Conservation (phyloP, 805 yeast genomes). For the Pichia paraexigua region DNA sequence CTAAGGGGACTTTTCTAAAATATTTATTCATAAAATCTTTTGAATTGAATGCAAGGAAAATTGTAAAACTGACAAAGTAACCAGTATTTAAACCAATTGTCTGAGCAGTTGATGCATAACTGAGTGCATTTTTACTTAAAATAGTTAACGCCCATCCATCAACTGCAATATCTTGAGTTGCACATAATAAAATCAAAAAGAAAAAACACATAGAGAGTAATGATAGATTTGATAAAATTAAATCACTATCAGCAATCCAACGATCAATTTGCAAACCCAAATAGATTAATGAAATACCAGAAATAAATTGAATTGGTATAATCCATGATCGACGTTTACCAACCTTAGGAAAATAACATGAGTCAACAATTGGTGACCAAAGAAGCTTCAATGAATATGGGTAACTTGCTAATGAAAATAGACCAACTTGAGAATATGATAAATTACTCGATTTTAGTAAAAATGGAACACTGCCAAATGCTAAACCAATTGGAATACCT, state of each 20-base stretch:
- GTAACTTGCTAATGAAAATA: conserved; percentile 86
- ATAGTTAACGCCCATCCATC: conserved; percentile 98
- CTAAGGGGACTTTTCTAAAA: conserved; percentile 51
- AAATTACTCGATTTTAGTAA: conserved; percentile 68
- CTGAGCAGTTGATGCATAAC: conserved; percentile 96
- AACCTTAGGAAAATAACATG: conserved; percentile 53
- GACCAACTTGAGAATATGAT: conserved; percentile 81
- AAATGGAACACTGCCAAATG: conserved; percentile 92
- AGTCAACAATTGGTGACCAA: conserved; percentile 97
- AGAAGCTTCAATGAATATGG: conserved; percentile 88
- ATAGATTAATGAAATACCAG: conserved; percentile 56
- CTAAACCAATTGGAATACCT: conserved; percentile 95
- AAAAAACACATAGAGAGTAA: conserved; percentile 67
- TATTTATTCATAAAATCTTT: conserved; percentile 89
- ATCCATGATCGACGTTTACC: conserved; percentile 94
- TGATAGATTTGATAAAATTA: conserved; percentile 38
- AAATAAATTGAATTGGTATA: conserved; percentile 80
- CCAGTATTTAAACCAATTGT: conserved; percentile 93
- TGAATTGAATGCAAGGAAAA: conserved; percentile 83
- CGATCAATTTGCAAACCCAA: conserved; percentile 54
- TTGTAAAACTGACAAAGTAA: conserved; percentile 84
- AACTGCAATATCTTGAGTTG: conserved; percentile 97
- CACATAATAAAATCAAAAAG: conserved; percentile 75
- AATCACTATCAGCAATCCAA: conserved; percentile 35
- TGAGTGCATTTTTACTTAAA: conserved; percentile 64